phyloP scores from a whole-genome alignment of 495 filamentous ascomycete genomes.

The Geoglossum glabrum region DNA sequence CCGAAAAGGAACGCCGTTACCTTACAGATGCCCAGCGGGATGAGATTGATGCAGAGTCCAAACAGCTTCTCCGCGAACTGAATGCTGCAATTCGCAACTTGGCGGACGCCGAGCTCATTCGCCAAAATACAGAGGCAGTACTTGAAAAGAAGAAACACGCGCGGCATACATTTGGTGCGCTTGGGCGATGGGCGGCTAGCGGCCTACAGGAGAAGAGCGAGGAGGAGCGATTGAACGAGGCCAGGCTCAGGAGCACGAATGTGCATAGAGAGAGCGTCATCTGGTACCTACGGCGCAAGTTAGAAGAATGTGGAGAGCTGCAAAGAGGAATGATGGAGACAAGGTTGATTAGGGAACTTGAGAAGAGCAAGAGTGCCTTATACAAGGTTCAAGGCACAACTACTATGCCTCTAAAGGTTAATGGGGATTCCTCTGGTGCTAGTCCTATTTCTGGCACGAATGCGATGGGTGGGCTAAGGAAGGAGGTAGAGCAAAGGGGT shows the following conservation, averaged over 20 bases:
- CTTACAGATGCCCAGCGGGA: constrained; percentile 25
- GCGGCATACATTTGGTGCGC: constrained; percentile 25
- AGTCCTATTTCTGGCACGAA: not conserved
- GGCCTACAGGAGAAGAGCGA: constrained; percentile 25
- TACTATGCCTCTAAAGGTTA: constrained; percentile 7
- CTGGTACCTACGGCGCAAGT: constrained; percentile 51
- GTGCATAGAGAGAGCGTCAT: constrained; percentile 60
- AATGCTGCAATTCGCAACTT: constrained; percentile 56
- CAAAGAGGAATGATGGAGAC: constrained; percentile 87
- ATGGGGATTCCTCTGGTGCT: not conserved
- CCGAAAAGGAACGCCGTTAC: constrained; percentile 9
- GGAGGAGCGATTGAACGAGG: constrained; percentile 54
- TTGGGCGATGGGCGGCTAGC: constrained; percentile 54
- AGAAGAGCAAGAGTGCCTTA: constrained; percentile 73
- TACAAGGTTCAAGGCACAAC: constrained; percentile 36
- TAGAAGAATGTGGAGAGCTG: constrained; percentile 54
- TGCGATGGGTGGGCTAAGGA: not conserved
- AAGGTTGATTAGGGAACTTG: constrained; percentile 58
- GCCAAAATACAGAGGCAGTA: constrained; percentile 46
- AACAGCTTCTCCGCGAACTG: constrained; percentile 63
- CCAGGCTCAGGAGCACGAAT: constrained; percentile 33
- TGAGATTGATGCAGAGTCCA: constrained; percentile 65
- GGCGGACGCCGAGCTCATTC: constrained; percentile 60
- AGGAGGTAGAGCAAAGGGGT: constrained; percentile 5
- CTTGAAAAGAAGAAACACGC: constrained; percentile 51